Conservation (phyloP, 306 rosid species). For the Quercus glauca region DNA sequence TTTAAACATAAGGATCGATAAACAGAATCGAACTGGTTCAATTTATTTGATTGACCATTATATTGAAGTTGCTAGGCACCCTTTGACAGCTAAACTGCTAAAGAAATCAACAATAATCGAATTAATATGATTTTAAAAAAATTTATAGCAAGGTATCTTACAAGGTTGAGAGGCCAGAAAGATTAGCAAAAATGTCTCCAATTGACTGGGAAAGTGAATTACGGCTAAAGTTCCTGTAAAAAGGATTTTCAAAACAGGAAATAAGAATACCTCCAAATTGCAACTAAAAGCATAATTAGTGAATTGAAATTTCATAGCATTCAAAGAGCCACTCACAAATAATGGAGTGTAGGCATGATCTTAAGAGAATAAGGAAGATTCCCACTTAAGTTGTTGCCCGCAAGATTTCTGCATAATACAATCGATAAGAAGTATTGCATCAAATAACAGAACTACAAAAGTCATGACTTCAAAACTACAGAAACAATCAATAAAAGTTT, state of each 20-base stretch:
- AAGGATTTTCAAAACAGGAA: slow-evolving; percentile 7
- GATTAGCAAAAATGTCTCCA: slow-evolving; percentile 64
- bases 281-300: slow-evolving; percentile 12
- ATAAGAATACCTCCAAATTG: slow-evolving; percentile 17
- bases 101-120: slow-evolving; percentile 8
- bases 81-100: background rate
- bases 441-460: background rate
- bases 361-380: slow-evolving; percentile 83
- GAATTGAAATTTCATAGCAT: slow-evolving; percentile 2
- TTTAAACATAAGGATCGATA: too few relatives aligned
- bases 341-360: slow-evolving; percentile 56
- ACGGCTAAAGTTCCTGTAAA: slow-evolving; percentile 71
- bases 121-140: background rate
- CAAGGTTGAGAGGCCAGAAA: slow-evolving; percentile 59
- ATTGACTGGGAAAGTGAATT: slow-evolving; percentile 59
- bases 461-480: slow-evolving; percentile 10
- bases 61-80: background rate
- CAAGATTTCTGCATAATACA: slow-evolving; percentile 64
- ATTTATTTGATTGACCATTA: background rate
- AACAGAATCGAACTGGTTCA: too few relatives aligned
- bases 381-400: slow-evolving; percentile 74
- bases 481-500: background rate
- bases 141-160: slow-evolving; percentile 43
- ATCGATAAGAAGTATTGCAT: slow-evolving; percentile 4
- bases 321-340: slow-evolving; percentile 62